These are phyloP conservation scores for Neonectria hederae DNA, from an alignment of 2,329 filamentous ascomycete species.

Conservation along the genomic window DNA sequence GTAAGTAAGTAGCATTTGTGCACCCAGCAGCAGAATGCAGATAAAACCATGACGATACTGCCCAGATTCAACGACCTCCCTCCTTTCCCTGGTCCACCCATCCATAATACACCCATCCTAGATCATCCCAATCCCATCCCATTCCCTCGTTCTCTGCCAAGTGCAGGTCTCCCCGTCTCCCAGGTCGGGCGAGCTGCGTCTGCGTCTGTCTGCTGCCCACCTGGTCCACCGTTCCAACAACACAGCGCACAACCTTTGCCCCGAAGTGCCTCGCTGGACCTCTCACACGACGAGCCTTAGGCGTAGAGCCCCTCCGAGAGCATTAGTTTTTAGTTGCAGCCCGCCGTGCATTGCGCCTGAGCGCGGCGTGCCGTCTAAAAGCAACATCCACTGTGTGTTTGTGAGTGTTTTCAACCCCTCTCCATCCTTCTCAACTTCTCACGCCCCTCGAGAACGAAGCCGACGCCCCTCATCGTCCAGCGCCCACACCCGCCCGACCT, in stretches of 20 bases:
- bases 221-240: constrained; percentile 35
- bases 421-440: neutral
- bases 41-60: neutral
- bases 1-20: neutral
- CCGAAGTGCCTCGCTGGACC: constrained; percentile 18
- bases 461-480: neutral
- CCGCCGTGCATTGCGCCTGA: neutral
- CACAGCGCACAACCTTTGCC: constrained; percentile 5
- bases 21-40: neutral
- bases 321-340: neutral
- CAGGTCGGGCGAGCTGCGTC: constrained; percentile 8
- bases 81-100: neutral
- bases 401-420: neutral
- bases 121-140: neutral
- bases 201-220: constrained; percentile 5
- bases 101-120: no score
- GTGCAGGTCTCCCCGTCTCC: neutral
- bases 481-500: neutral
- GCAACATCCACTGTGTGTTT: neutral
- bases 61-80: neutral
- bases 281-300: constrained; percentile 37
- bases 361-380: neutral
- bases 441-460: neutral
- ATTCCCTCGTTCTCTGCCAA: neutral
- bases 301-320: constrained; percentile 33